A percentile compares a stretch with the other conserved stretches of the same genome.
Conservation (phyloP, 805 yeast genomes). For the Candida maris region DNA sequence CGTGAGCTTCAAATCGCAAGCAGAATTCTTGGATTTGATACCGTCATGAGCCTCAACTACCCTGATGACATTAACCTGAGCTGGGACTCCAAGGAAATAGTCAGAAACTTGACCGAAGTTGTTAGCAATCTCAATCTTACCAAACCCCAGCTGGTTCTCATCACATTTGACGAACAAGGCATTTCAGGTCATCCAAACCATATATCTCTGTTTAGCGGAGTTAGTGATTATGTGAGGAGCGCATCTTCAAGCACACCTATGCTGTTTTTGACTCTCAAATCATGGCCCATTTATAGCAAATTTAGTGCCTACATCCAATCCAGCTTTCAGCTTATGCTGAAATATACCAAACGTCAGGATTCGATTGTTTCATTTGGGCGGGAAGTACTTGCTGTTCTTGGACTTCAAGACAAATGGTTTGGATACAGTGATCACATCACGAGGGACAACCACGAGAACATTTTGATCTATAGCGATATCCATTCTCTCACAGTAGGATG, state of each 20-base stretch:
- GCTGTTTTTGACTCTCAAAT: constrained; percentile 26
- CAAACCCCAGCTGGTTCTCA: constrained; percentile 35
- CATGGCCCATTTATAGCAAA: constrained; percentile 38
- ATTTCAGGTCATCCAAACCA: constrained; percentile 91
- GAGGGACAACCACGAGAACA: constrained; percentile 16
- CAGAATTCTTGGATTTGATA: constrained; percentile 44
- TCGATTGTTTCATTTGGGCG: neutral
- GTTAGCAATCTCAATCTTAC: constrained; percentile 13
- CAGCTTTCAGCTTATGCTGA: constrained; percentile 33
- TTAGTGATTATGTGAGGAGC: constrained; percentile 30
- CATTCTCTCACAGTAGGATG: constrained; percentile 40
- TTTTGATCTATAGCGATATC: constrained; percentile 38
- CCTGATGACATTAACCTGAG: constrained; percentile 63
- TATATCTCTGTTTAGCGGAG: constrained; percentile 55
- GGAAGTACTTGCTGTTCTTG: neutral
- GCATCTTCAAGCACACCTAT: constrained; percentile 1
- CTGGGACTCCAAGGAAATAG: constrained; percentile 56
- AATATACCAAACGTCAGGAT: constrained; percentile 5
- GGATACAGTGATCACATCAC: neutral
- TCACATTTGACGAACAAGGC: constrained; percentile 82
- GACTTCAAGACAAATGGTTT: neutral
- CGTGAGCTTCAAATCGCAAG: constrained; percentile 59
- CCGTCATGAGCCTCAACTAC: constrained; percentile 48
- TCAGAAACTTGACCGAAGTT: constrained; percentile 31
- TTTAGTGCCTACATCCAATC: constrained; percentile 47